Evolutionary conservation across 1,139 yeast species (phyloP).

Genomic region (Taphrina flavorubra): DNA sequence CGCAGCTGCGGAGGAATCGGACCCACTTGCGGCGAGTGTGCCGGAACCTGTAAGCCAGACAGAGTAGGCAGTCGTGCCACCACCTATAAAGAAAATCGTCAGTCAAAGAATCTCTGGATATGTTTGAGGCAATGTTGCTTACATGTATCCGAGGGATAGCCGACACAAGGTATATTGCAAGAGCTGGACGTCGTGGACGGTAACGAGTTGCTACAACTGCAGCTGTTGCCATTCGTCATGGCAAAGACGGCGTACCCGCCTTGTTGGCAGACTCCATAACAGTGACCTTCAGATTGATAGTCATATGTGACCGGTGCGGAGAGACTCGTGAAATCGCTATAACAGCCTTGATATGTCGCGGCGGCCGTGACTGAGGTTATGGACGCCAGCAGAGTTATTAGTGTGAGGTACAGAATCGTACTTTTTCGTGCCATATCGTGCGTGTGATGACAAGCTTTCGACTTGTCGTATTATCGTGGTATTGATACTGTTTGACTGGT

Average conservation of each 20-base stretch:
- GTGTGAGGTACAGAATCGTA: not conserved
- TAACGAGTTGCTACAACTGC: slow-evolving; percentile 67
- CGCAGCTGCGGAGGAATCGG: slow-evolving; percentile 33
- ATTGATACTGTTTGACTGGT: too few species aligned
- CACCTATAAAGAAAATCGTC: slow-evolving; percentile 49
- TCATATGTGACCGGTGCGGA: slow-evolving; percentile 42
- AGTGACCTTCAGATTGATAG: slow-evolving; percentile 45
- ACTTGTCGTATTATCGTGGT: slow-evolving; percentile 2
- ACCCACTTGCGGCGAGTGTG: slow-evolving; percentile 40
- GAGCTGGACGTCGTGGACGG: slow-evolving; percentile 57
- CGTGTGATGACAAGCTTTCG: not conserved
- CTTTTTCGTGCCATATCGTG: not conserved
- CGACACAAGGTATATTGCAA: slow-evolving; percentile 61
- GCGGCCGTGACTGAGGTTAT: slow-evolving; percentile 4
- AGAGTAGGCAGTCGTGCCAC: slow-evolving; percentile 56
- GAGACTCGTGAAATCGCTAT: slow-evolving; percentile 29
- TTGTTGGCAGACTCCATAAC: slow-evolving; percentile 42
- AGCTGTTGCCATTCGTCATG: slow-evolving; percentile 60
- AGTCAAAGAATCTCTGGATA: slow-evolving; percentile 2
- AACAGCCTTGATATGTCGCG: slow-evolving; percentile 28
- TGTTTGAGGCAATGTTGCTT: slow-evolving; percentile 11
- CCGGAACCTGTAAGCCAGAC: slow-evolving; percentile 48
- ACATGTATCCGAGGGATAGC: slow-evolving; percentile 60
- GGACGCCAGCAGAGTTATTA: not conserved
- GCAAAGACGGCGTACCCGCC: slow-evolving; percentile 62